Conservation (phyloP, 1,284 basidiomycete species). For the Ceratorhiza oryzae-sativae region DNA sequence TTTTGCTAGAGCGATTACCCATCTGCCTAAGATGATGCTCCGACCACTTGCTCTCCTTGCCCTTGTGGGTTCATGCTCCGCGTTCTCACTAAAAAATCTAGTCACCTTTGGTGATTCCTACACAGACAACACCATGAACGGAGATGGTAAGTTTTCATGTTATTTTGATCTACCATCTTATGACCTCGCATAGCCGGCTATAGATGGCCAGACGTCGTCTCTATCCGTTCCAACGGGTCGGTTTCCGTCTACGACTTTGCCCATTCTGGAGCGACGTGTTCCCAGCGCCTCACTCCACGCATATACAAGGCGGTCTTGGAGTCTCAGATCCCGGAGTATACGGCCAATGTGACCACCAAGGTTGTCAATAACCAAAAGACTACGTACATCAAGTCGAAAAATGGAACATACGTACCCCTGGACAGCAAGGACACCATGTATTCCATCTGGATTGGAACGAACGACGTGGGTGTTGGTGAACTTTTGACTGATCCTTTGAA, state of each 20-base stretch:
- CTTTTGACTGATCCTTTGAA: conserved; percentile 54
- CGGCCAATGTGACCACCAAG: conserved; percentile 14
- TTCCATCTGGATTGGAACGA: conserved; percentile 59
- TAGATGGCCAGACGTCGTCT: conserved; percentile 55
- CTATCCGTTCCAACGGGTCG: conserved; percentile 50
- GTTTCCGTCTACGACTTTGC: conserved; percentile 56
- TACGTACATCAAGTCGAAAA: conserved; percentile 25
- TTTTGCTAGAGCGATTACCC: background rate
- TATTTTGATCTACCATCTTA: too few relatives aligned
- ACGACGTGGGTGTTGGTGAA: conserved; percentile 54
- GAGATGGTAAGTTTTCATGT: conserved; percentile 47
- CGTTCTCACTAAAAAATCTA: conserved; percentile 28
- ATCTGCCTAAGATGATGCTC: background rate
- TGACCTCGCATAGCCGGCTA: conserved; percentile 43
- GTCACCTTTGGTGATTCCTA: conserved; percentile 54
- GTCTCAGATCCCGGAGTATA: conserved; percentile 52
- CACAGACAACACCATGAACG: conserved; percentile 52
- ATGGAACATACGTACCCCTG: conserved; percentile 26
- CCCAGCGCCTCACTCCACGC: conserved; percentile 56
- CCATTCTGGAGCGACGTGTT: conserved; percentile 57
- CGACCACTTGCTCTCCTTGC: conserved; percentile 8
- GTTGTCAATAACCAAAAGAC: background rate
- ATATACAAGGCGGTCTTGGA: conserved; percentile 56
- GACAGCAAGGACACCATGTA: conserved; percentile 53
- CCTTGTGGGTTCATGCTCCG: conserved; percentile 19